Conservation (phyloP, 2,329 filamentous ascomycete genomes). For the Hypoxylon sp. region DNA sequence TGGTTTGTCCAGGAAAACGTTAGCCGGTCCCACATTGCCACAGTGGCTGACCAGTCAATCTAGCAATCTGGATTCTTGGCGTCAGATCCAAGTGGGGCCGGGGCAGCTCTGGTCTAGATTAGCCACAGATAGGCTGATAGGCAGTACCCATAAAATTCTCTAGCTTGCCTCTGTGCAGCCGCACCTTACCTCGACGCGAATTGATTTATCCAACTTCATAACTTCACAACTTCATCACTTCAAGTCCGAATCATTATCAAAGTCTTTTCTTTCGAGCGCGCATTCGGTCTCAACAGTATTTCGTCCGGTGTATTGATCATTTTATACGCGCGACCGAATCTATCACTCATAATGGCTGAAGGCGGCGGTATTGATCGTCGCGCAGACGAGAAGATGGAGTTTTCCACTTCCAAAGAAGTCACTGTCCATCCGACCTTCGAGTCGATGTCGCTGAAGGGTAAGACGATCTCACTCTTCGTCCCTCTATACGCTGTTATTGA, state of each 20-base stretch:
- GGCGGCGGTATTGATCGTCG: constrained; percentile 84
- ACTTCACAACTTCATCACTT: constrained; percentile 14
- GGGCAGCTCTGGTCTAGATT: neutral
- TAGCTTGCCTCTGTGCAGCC: neutral
- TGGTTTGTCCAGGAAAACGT: constrained; percentile 17
- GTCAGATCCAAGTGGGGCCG: constrained; percentile 8
- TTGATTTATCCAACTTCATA: constrained; percentile 22
- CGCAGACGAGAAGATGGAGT: constrained; percentile 96
- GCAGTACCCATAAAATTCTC: constrained; percentile 29
- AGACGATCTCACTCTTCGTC: constrained; percentile 36
- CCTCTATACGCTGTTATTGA: neutral
- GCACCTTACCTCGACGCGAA: neutral
- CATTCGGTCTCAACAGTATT: neutral
- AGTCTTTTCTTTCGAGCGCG: neutral
- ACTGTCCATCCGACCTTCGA: constrained; percentile 94
- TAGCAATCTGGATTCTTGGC: neutral
- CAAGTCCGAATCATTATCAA: neutral
- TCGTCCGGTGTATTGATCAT: neutral
- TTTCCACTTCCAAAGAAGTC: constrained; percentile 97
- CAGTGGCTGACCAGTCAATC: constrained; percentile 13
- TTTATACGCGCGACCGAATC: neutral
- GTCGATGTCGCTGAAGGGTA: constrained; percentile 93
- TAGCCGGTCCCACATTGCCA: constrained; percentile 5
- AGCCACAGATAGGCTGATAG: neutral
- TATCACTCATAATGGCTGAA: constrained; percentile 82